Conservation (phyloP, 2,329 filamentous ascomycete species). For the Aspergillus ochraceus region DNA sequence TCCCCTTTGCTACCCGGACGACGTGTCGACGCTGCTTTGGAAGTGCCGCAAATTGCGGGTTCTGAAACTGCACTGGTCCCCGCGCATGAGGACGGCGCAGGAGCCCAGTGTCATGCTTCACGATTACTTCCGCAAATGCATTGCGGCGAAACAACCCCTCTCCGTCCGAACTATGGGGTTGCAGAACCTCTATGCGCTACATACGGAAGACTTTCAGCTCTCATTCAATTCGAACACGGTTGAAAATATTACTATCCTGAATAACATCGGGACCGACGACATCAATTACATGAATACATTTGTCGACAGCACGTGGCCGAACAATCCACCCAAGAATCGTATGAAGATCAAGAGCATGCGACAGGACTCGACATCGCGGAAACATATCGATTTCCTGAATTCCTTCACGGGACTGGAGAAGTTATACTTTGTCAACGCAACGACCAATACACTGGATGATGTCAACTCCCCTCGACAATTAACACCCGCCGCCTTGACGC, state of each 20-base stretch:
- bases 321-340: constrained; percentile 26
- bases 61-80: constrained; percentile 60
- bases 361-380: constrained; percentile 49
- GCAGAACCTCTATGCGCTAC: constrained; percentile 59
- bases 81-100: constrained; percentile 59
- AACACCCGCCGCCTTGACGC: constrained; percentile 26
- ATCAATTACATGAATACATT: constrained; percentile 48
- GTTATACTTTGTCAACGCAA: constrained; percentile 53
- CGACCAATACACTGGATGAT: constrained; percentile 28
- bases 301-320: constrained; percentile 57
- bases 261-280: constrained; percentile 49
- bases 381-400: constrained; percentile 45
- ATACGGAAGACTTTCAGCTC: constrained; percentile 48
- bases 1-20: constrained; percentile 64
- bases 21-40: constrained; percentile 57
- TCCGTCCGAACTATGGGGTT: constrained; percentile 53
- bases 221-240: constrained; percentile 44
- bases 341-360: constrained; percentile 50
- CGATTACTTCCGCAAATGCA: constrained; percentile 57
- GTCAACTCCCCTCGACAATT: constrained; percentile 33
- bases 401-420: constrained; percentile 48
- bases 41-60: constrained; percentile 56
- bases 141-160: constrained; percentile 48
- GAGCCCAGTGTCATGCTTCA: constrained; percentile 58
- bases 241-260: constrained; percentile 55